Percentiles rank a stretch among this genome's conserved stretches.
These are phyloP conservation scores for Lepraria neglecta DNA, from an alignment of 495 filamentous ascomycete genomes.

Conservation along the genomic window DNA sequence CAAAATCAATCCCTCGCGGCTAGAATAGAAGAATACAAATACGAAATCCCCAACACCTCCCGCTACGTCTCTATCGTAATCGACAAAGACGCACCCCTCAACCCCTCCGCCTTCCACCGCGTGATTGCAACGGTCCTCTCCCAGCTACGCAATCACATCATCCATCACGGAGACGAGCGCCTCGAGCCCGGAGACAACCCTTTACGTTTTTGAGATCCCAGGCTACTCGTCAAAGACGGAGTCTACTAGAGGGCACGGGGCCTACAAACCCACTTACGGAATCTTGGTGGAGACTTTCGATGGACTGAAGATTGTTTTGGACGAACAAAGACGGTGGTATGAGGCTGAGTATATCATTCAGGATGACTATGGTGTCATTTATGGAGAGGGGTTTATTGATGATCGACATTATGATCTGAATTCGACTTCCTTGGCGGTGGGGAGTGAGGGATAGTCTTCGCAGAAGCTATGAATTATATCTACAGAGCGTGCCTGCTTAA, in stretches of 20 bases:
- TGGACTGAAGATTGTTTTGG: not conserved
- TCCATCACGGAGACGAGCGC: not conserved
- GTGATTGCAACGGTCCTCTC: not conserved
- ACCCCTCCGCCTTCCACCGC: not conserved
- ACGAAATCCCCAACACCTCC: not conserved
- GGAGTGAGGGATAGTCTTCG: no score
- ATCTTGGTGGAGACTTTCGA: not conserved
- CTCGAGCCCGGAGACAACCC: not conserved
- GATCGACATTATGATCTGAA: no score
- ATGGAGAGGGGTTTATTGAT: not conserved
- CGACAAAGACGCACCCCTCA: not conserved
- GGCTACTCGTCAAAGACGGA: not conserved
- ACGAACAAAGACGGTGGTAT: conserved; percentile 2
- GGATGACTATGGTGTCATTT: not conserved
- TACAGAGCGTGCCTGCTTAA: no score
- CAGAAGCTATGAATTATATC: no score
- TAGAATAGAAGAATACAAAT: not conserved
- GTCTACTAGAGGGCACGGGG: not conserved
- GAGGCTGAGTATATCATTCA: not conserved
- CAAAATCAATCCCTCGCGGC: not conserved
- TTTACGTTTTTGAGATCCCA: not conserved
- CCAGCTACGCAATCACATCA: not conserved
- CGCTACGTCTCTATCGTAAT: not conserved
- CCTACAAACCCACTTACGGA: not conserved
- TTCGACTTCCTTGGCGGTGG: no score